Base-by-base conservation (phyloP, 495 filamentous ascomycete genomes). In the Penicillium ucsense region DNA sequence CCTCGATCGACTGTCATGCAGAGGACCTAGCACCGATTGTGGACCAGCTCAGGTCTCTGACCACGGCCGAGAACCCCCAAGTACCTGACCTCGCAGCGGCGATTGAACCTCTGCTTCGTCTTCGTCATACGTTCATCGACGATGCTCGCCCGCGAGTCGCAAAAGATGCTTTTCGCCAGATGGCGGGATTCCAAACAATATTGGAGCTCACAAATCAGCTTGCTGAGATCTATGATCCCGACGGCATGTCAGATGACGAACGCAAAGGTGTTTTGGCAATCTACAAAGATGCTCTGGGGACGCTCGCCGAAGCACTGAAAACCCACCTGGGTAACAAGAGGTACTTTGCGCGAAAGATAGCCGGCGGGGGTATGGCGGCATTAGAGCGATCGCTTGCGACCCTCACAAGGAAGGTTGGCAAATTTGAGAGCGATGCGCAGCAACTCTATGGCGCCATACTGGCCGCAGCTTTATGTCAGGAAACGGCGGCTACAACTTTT, bases 371-470 rank as follows among this genome's bases (percentile, higher is more conserved):
- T 6, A 87, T 85, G 81, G 70, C 77, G 46, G 79, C 79, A n/a
- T 61, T 96, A 47, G 80, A 92, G 52, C 79, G 84, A 49, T 74
- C 74, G 8, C 74, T 91, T 48, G 70, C 48, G 72, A 72, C 62
- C 72, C 76, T 69, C 74, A 82, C 49, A 61, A 81, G 52, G 70
- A 82, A 52, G 76, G 77, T 49, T 51, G 60, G 59, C 45, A 46
- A 49, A 40, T 71, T 64, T 10, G 74, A 80, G 35, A 70, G 74
- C n/a, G 80, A 82, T 45, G 77, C 78, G 49, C 81, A 86, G 41
- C 84, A 88, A 60, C 68, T 94, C 2, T 94, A 94, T 67, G 88
- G 89, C 10, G 79, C 81, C 52, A 76, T 96, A n/a, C 71, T 96
- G 43, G 80, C 86, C 5, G 89, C 91, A 57, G 82, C 84, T 6